phyloP scores from a whole-genome alignment of 345 rosid species.

The Linum usitatissimum region DNA sequence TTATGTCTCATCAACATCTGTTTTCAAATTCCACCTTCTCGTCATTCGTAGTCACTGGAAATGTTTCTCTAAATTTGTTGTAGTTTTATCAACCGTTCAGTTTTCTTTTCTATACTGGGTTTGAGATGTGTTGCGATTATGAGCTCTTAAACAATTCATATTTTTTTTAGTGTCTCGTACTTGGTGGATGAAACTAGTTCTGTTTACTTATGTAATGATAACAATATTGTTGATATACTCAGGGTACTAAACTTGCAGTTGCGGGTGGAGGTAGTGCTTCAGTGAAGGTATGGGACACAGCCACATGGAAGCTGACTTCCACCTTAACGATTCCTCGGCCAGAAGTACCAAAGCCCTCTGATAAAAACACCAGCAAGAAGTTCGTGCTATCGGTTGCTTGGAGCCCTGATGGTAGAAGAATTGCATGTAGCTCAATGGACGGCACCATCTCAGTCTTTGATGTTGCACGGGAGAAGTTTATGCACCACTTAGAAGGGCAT shows the following conservation, averaged over 20 bases:
- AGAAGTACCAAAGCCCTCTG: slow-evolving; percentile 67
- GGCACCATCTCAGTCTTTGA: slow-evolving; percentile 82
- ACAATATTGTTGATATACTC: slow-evolving; percentile 16
- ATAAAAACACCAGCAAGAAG: slow-evolving; percentile 78
- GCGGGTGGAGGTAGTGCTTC: slow-evolving; percentile 98
- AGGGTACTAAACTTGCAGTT: slow-evolving; percentile 94
- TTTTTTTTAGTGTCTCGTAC: not conserved
- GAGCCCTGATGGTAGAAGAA: slow-evolving; percentile 75
- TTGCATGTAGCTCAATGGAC: slow-evolving; percentile 93
- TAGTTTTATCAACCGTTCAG: too few species aligned
- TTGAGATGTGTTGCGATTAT: too few species aligned
- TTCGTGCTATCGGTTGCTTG: slow-evolving; percentile 84
- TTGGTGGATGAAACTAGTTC: not conserved
- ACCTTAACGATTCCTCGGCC: slow-evolving; percentile 74
- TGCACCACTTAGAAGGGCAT: slow-evolving; percentile 87
- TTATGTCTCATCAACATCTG: too few species aligned
- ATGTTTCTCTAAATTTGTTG: too few species aligned
- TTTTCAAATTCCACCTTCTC: too few species aligned
- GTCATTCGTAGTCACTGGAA: too few species aligned
- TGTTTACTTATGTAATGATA: not conserved
- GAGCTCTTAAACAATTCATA: too few species aligned
- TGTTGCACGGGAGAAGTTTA: slow-evolving; percentile 64
- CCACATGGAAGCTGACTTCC: slow-evolving; percentile 67
- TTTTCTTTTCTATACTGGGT: too few species aligned
- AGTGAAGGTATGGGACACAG: slow-evolving; percentile 90